Conservation (phyloP, 192 early-diverging fungal species). For the Backusella liffmaniae region DNA sequence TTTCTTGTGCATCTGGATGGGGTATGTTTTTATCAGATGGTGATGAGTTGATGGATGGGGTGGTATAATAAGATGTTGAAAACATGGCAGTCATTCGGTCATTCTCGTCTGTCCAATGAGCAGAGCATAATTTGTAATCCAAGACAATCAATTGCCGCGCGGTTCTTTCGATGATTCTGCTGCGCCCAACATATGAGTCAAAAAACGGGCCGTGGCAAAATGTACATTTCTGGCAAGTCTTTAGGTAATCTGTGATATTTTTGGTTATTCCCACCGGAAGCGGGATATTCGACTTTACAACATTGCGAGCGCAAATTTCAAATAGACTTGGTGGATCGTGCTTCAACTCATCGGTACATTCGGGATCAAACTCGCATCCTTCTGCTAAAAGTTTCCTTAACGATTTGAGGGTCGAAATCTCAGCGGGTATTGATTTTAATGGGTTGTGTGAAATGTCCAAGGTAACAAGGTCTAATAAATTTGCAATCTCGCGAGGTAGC, state of each 20-base stretch:
- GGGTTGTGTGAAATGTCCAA: conserved; percentile 71
- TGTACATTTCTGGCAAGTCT: conserved; percentile 56
- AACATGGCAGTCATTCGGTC: conserved; percentile 68
- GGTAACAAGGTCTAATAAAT: conserved; percentile 55
- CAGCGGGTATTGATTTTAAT: conserved; percentile 65
- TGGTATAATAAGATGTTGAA: conserved; percentile 4
- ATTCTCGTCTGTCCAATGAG: conserved; percentile 75
- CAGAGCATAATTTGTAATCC: conserved; percentile 70
- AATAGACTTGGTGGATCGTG: conserved; percentile 64
- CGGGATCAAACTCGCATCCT: conserved; percentile 49
- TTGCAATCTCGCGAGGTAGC: conserved; percentile 67
- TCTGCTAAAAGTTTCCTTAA: conserved; percentile 60
- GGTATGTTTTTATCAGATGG: background rate
- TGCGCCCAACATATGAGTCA: conserved; percentile 55
- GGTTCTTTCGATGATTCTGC: conserved; percentile 61
- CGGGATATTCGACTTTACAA: conserved; percentile 64
- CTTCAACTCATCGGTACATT: conserved; percentile 39
- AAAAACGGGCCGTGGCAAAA: conserved; percentile 84
- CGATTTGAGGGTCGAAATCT: conserved; percentile 66
- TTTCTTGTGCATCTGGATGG: background rate
- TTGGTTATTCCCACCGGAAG: conserved; percentile 48
- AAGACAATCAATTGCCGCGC: conserved; percentile 50
- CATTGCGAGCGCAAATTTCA: conserved; percentile 74
- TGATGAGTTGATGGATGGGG: background rate
- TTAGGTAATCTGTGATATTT: conserved; percentile 66